Evolutionary conservation across 192 early-diverging fungal genomes (phyloP).

Genomic region (Backusella circina): DNA sequence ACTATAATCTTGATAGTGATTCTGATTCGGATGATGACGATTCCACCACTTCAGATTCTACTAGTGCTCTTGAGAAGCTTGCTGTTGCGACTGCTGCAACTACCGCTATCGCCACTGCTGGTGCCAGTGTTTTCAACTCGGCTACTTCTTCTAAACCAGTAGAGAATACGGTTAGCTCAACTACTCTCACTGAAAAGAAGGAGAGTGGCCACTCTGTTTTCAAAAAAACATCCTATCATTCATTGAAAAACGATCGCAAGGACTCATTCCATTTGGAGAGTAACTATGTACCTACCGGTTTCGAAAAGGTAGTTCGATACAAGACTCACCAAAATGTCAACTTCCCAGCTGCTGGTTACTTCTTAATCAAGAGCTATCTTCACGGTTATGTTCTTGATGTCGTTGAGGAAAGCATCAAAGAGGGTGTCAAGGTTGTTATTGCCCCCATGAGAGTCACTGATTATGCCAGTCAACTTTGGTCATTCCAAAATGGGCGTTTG

Average conservation of each 20-base stretch:
- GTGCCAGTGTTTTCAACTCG: neutral
- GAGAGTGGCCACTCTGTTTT: neutral
- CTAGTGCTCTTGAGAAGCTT: neutral
- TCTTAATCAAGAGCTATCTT: slow-evolving; percentile 27
- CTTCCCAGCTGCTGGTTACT: slow-evolving; percentile 25
- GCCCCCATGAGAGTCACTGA: slow-evolving; percentile 12
- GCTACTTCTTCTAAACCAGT: neutral
- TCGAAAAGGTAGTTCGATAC: slow-evolving; percentile 22
- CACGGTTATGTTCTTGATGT: slow-evolving; percentile 30
- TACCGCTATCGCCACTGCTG: neutral
- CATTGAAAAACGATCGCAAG: neutral
- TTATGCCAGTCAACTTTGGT: slow-evolving; percentile 31
- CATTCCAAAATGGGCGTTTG: slow-evolving; percentile 16
- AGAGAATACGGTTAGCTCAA: neutral
- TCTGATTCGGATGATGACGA: neutral
- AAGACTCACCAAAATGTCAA: slow-evolving; percentile 5
- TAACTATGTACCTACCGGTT: slow-evolving; percentile 24
- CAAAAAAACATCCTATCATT: neutral
- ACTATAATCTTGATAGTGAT: neutral
- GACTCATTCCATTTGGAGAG: neutral
- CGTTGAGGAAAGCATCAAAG: neutral
- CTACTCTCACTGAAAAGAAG: neutral
- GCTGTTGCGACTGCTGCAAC: neutral
- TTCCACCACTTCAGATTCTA: neutral
- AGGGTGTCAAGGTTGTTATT: slow-evolving; percentile 12